Evolutionary conservation across 192 early-diverging fungal genomes (phyloP).

Genomic region (Blastocladiella britannica): DNA sequence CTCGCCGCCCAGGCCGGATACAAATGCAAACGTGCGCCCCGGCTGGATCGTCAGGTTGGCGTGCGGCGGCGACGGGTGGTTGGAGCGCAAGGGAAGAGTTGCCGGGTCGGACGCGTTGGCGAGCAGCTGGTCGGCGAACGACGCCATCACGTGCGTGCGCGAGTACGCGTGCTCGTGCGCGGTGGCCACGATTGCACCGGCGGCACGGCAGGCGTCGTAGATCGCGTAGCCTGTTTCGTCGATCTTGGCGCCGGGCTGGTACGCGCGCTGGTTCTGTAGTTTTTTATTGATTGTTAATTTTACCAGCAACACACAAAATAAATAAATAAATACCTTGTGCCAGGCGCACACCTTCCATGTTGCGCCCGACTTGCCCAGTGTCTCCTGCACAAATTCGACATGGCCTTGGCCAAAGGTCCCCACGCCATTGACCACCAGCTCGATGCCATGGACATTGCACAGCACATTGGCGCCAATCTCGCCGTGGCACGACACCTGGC

Average conservation of each 20-base stretch:
- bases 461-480: slow-evolving; percentile 14
- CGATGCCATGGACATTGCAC: slow-evolving; percentile 11
- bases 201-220: slow-evolving; percentile 14
- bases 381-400: slow-evolving; percentile 7
- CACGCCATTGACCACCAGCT: slow-evolving; percentile 13
- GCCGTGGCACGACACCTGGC: too few species aligned
- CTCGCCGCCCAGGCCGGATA: slow-evolving; percentile 21
- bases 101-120: neutral
- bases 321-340: too few species aligned
- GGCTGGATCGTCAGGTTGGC: neutral
- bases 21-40: slow-evolving; percentile 9
- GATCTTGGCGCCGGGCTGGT: slow-evolving; percentile 14
- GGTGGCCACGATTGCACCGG: slow-evolving; percentile 16
- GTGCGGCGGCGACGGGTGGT: too few species aligned
- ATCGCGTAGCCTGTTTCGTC: slow-evolving; percentile 18
- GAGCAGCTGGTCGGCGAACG: neutral
- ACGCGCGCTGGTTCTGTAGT: slow-evolving; percentile 15
- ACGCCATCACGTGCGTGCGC: slow-evolving; percentile 11
- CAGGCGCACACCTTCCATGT: slow-evolving; percentile 18
- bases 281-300: too few species aligned
- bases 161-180: slow-evolving; percentile 17
- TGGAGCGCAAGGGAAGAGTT: too few species aligned
- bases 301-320: too few species aligned
- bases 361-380: neutral
- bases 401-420: slow-evolving; percentile 14